A percentile compares a stretch with the other conserved stretches of the same genome.
phyloP scores from a whole-genome alignment of 345 rosid species.

The Syzygium oleosum region DNA sequence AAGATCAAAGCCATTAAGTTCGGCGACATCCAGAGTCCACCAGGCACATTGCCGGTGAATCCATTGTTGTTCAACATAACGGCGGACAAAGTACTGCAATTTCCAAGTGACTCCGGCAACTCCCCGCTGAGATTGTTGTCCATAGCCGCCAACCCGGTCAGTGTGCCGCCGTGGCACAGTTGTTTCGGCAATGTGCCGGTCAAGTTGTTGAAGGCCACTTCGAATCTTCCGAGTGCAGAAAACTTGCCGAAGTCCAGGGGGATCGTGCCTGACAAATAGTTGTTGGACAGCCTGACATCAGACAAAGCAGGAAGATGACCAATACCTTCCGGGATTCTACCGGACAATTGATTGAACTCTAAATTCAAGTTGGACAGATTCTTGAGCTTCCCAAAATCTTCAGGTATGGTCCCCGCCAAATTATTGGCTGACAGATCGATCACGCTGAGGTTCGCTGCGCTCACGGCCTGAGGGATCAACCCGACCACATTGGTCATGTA shows the following conservation, averaged over 20 bases:
- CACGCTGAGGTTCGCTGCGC: constrained; percentile 13
- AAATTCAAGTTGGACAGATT: constrained; percentile 11
- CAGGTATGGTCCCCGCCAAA: constrained; percentile 42
- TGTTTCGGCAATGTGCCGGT: constrained; percentile 37
- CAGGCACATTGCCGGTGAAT: constrained; percentile 35
- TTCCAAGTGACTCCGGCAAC: constrained; percentile 39
- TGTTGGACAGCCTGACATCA: constrained; percentile 27
- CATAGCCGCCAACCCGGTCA: constrained; percentile 19
- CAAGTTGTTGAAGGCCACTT: constrained; percentile 30
- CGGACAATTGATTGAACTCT: constrained; percentile 35
- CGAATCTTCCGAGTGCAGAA: constrained; percentile 23
- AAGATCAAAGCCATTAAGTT: constrained; percentile 8
- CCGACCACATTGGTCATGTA: constrained; percentile 15
- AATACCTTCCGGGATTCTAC: constrained; percentile 36
- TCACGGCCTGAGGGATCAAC: constrained; percentile 31
- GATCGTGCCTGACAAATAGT: constrained; percentile 35
- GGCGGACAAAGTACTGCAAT: constrained; percentile 13
- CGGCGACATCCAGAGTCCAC: constrained; percentile 31
- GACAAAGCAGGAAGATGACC: constrained; percentile 27
- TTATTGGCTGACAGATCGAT: constrained; percentile 39
- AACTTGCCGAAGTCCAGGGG: constrained; percentile 41
- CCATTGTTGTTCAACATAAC: constrained; percentile 11
- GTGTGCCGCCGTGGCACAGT: constrained; percentile 33
- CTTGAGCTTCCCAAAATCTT: constrained; percentile 31
- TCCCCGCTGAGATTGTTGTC: constrained; percentile 43